Evolutionary conservation across 441 rosid genomes (phyloP).

Genomic region (Manihot esculenta): DNA sequence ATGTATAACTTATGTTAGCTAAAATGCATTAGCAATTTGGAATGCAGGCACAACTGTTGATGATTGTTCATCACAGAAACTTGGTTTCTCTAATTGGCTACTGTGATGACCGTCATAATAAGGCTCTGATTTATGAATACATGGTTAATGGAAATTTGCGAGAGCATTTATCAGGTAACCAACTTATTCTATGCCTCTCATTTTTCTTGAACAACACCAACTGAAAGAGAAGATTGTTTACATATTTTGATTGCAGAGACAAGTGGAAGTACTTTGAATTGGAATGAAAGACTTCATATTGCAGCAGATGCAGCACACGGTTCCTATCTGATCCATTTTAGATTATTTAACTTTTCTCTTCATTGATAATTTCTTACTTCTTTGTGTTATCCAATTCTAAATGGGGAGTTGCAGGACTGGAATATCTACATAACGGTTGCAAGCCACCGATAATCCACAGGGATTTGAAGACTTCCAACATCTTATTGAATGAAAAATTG

Average conservation of each 20-base stretch:
- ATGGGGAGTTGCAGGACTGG: slow-evolving; percentile 39
- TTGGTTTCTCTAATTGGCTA: slow-evolving; percentile 19
- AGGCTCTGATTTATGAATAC: slow-evolving; percentile 18
- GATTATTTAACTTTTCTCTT: neutral
- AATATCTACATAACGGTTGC: slow-evolving; percentile 55
- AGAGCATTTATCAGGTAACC: slow-evolving; percentile 13
- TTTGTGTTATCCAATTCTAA: neutral
- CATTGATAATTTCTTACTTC: neutral
- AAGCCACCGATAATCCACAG: slow-evolving; percentile 56
- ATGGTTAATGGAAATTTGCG: slow-evolving; percentile 16
- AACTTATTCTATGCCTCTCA: too few relatives aligned
- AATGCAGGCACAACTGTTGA: slow-evolving; percentile 15
- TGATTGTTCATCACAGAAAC: slow-evolving; percentile 13
- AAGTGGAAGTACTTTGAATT: slow-evolving; percentile 24
- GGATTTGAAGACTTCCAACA: slow-evolving; percentile 55
- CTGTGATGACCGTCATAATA: slow-evolving; percentile 11
- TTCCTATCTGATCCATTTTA: neutral
- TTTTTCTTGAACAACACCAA: neutral
- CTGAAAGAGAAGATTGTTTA: neutral
- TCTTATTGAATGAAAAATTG: slow-evolving; percentile 37
- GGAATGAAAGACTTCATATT: slow-evolving; percentile 43
- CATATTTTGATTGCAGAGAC: slow-evolving; percentile 15
- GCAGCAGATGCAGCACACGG: slow-evolving; percentile 54
- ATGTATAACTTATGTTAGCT: neutral
- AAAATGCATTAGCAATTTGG: neutral